Evolutionary conservation across 106 monocot species (phyloP), one percentile per base, ranked within the genome.

Genomic region (Vanilla planifolia): DNA sequence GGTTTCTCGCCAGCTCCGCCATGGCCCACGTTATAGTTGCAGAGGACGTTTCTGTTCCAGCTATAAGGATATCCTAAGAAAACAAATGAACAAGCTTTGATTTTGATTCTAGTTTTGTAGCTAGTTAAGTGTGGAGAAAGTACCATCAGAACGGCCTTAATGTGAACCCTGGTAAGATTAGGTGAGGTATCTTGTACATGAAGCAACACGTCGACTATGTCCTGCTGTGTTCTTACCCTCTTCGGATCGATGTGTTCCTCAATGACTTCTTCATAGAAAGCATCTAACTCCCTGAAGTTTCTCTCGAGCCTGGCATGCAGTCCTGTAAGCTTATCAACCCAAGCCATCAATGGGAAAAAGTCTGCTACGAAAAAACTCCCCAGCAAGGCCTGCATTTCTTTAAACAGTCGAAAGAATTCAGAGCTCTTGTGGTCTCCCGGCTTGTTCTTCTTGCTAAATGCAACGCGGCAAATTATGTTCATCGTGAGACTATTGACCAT

Each of bases 251-350:
- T 21, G 15, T 67, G 76, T 0, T 76, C 76, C 16, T 67, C 67
- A 8, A 75, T 5, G 8, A 64, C 52, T 24, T 9, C 23, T 26
- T 76, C 76, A 1, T 67, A 13, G 44, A 76, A 64, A 1, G 0
- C 57, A 27, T 81, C 75, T 8, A 72, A 4, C 17, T 65, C 20
- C 5, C 1, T 8, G 8, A 46, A 48, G 36, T 43, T 59, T 16
- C 42, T 76, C 68, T 24, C 55, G 17, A 62, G 39, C 42, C 68
- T 81, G 2, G 43, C 43, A 21, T 80, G 42, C 20, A 81, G 55
- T 1, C 81, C 81, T 17, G 24, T 76, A 29, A 77, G 2, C 35
- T 17, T 14, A 47, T 77, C 82, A 4, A 77, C 8, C 77, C 73
- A 77, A 2, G 47, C 19, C 2, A 82, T 52, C 60, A 52, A 58